Evolutionary conservation across 2,329 filamentous ascomycete genomes (phyloP).

Genomic region (Colletotrichum sp.): DNA sequence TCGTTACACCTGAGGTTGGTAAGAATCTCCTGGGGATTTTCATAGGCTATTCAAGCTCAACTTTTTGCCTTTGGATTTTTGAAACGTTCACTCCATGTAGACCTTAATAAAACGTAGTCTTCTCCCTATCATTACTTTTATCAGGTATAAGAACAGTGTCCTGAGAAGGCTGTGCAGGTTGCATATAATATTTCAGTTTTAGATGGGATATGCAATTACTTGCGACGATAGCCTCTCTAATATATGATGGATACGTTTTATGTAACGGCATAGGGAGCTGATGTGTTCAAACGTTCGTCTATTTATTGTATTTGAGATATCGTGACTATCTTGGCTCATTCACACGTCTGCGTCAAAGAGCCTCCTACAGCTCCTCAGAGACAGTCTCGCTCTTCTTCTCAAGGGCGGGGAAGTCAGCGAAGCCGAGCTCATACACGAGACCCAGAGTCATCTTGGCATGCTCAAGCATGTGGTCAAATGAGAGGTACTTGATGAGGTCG

Average conservation of each 20-base stretch:
- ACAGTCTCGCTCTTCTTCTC: conserved; percentile 31
- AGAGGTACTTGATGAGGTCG: conserved; percentile 73
- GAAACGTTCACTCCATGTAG: background rate
- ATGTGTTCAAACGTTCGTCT: background rate
- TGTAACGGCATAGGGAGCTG: background rate
- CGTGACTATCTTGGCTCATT: background rate
- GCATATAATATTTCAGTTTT: background rate
- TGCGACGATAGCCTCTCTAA: background rate
- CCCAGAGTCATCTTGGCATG: conserved; percentile 86
- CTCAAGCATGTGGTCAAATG: conserved; percentile 91
- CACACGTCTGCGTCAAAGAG: background rate
- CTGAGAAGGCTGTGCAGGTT: background rate
- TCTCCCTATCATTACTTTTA: background rate
- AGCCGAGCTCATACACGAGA: conserved; percentile 83
- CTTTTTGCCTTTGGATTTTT: background rate
- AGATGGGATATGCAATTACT: background rate
- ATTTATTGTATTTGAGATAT: background rate
- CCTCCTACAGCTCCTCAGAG: background rate
- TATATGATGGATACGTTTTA: background rate
- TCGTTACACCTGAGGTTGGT: conserved; percentile 10
- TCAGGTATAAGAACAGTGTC: background rate
- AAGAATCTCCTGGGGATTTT: conserved; percentile 3
- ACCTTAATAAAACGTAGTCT: background rate
- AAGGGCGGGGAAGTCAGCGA: conserved; percentile 67
- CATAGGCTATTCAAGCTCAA: background rate